Conservation (phyloP, 371 early-diverging fungal genomes). For the Rhizopus stolonifer region DNA sequence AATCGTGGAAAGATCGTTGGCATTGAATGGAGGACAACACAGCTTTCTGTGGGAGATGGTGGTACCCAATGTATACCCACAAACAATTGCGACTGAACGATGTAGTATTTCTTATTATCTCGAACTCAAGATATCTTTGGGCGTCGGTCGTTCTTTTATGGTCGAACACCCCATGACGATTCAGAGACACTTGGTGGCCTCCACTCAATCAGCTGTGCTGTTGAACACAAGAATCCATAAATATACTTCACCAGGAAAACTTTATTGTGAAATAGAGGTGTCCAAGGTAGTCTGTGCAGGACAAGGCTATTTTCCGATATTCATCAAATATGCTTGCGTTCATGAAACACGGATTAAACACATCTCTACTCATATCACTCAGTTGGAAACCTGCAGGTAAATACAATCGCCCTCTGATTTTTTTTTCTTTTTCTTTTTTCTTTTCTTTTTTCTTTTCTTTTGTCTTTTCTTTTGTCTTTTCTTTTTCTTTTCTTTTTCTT, state of each 20-base stretch:
- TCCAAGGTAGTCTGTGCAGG: slow-evolving; percentile 31
- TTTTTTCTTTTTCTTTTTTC: too few species aligned
- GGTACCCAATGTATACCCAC: slow-evolving; percentile 24
- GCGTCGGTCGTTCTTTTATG: slow-evolving; percentile 22
- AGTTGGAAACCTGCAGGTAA: slow-evolving; percentile 35
- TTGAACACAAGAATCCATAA: slow-evolving; percentile 24
- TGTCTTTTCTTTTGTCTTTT: too few species aligned
- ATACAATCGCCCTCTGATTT: too few species aligned
- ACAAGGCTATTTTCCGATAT: slow-evolving; percentile 27
- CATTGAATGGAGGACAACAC: slow-evolving; percentile 6
- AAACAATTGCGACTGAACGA: slow-evolving; percentile 22
- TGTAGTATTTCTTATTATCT: slow-evolving; percentile 29
- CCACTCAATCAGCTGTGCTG: slow-evolving; percentile 18
- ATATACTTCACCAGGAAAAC: slow-evolving; percentile 29
- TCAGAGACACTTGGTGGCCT: slow-evolving; percentile 27
- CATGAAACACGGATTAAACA: slow-evolving; percentile 13
- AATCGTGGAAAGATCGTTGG: slow-evolving; percentile 2
- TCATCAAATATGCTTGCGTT: slow-evolving; percentile 22
- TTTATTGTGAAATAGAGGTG: slow-evolving; percentile 34
- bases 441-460: too few species aligned
- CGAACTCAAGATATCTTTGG: slow-evolving; percentile 25
- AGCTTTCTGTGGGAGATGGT: slow-evolving; percentile 31
- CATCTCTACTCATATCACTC: slow-evolving; percentile 33
- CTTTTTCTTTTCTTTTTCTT: too few species aligned
- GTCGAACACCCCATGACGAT: slow-evolving; percentile 29